Conservation (phyloP, 164 flowering plant species). For the Pachysandra terminalis region DNA sequence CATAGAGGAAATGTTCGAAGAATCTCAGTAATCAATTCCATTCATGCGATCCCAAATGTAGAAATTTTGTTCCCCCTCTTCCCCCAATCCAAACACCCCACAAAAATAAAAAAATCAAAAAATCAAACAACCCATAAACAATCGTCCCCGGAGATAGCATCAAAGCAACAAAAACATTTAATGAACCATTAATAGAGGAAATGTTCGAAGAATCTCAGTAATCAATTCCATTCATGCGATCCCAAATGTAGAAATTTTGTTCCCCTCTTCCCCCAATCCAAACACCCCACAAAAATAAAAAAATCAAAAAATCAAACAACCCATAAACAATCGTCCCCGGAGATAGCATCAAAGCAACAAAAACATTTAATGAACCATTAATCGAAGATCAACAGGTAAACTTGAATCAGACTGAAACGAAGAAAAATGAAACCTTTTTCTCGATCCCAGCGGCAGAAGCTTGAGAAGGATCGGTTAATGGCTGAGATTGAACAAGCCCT, state of each 20-base stretch:
- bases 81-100: too few species aligned
- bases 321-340: too few species aligned
- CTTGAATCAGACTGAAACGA: neutral
- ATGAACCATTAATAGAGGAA: neutral
- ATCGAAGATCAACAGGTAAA: conserved; percentile 6
- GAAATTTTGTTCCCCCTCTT: neutral
- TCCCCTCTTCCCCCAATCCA: neutral
- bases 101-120: neutral
- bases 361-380: neutral
- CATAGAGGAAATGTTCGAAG: neutral
- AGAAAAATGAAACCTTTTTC: conserved; percentile 34
- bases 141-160: neutral
- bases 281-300: neutral
- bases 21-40: neutral
- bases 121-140: neutral
- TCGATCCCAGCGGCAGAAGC: conserved; percentile 32
- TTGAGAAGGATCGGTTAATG: conserved; percentile 30
- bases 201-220: neutral
- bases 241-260: neutral
- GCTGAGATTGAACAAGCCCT: conserved; percentile 40
- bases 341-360: neutral
- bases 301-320: neutral
- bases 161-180: neutral
- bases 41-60: neutral
- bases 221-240: neutral